Evolutionary conservation across 2,329 filamentous ascomycete species (phyloP), one percentile per base, ranked within the genome.

Genomic region (Alternaria angustiovoidea): DNA sequence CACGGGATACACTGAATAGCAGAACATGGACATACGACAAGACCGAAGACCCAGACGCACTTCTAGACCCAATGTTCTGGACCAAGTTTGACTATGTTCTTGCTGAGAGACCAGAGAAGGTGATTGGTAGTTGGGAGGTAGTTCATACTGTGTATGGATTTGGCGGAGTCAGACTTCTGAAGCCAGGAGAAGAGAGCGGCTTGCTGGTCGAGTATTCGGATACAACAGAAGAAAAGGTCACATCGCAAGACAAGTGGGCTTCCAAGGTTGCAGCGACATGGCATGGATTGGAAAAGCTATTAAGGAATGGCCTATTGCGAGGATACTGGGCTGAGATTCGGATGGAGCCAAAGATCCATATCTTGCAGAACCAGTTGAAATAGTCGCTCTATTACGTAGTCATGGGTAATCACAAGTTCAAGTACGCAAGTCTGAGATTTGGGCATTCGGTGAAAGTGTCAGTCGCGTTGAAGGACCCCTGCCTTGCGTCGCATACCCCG

Each of bases 11-110:
- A 9, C 26, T 65, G 4, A 52, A 62, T 5, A 69, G 67, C 46
- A 64, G 66, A 30, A 69, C 67, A 5, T 89, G 86, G 86, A 68
- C 76, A 1, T 89, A 89, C 71, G 87, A 89, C 71, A 89, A 89
- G 70, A 87, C 86, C 0, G 86, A 86, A 66, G 79, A 86, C 47
- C 78, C 82, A 28, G 65, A 75, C 2, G 64, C 70, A 2, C 81
- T 87, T 34, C 77, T 83, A 1, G 79, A 84, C 20, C 80, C 82
- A 0, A 60, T 69, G 3, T 89, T 89, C 71, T 89, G 87, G 87
- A 73, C 79, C 1, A 74, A 78, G 6, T 87, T 89, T 60, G 85
- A 89, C 65, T 89, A 87, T 64, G 83, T 83, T 2, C 75, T 89
- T 24, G 80, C 84, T 1, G 87, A 89, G 73, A 75, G 78, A 57